Evolutionary conservation across 371 early-diverging fungal species (phyloP).

Genomic region (Mucor mucedo): DNA sequence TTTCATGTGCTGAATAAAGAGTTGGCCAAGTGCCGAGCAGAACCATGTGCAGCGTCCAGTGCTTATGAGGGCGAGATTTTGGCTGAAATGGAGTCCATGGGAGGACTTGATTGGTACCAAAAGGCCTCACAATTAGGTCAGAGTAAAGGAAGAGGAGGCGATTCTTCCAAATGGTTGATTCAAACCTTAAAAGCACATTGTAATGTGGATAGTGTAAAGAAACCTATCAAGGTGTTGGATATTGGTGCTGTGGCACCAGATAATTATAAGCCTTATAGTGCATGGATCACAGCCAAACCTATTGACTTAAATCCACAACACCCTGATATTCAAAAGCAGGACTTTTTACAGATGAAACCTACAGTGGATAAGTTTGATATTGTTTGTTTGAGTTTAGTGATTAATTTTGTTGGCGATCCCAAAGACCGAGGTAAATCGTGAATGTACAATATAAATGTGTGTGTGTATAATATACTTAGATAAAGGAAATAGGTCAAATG

Average conservation of each 20-base stretch:
- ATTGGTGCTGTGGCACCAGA: conserved; percentile 85
- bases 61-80: conserved; percentile 47
- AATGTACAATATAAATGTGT: too few relatives aligned
- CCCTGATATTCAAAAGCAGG: conserved; percentile 70
- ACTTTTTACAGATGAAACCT: conserved; percentile 72
- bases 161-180: conserved; percentile 85
- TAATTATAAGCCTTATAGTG: conserved; percentile 70
- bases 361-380: conserved; percentile 65
- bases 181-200: conserved; percentile 46
- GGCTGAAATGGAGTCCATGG: conserved; percentile 77
- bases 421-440: conserved; percentile 53
- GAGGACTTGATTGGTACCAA: conserved; percentile 90
- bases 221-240: conserved; percentile 71
- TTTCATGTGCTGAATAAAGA: conserved; percentile 81
- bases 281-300: conserved; percentile 72
- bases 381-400: conserved; percentile 84
- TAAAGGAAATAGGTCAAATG: conserved; percentile 46
- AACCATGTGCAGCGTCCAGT: conserved; percentile 11
- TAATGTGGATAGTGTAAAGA: conserved; percentile 20
- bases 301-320: conserved; percentile 91
- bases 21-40: conserved; percentile 53
- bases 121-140: conserved; percentile 83
- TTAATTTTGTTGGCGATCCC: conserved; percentile 90
- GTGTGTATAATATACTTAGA: background rate
- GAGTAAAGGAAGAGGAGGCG: conserved; percentile 81